These are phyloP conservation scores for Aureobasidium vineae DNA, from an alignment of 2,329 filamentous ascomycete genomes.

Conservation along the genomic window DNA sequence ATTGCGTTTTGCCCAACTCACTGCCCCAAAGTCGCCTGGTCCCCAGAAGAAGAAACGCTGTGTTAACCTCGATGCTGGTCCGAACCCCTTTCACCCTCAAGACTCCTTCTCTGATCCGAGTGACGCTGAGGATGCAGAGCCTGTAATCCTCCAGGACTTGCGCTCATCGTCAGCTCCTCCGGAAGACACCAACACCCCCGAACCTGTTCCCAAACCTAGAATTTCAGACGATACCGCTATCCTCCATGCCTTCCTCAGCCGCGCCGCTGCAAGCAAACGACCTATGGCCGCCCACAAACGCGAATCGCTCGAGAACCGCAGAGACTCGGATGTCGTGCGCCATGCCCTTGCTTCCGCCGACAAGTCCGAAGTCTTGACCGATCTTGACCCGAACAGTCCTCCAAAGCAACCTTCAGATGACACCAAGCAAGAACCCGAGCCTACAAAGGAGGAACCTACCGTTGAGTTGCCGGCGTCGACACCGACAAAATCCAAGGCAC, in stretches of 20 bases:
- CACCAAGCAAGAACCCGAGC: background rate
- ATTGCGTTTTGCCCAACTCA: background rate
- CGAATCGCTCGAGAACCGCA: slow-evolving; percentile 47
- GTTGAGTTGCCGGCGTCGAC: background rate
- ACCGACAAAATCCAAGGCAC: slow-evolving; percentile 3
- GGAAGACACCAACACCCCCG: slow-evolving; percentile 35
- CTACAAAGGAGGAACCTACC: background rate
- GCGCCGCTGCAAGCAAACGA: slow-evolving; percentile 49
- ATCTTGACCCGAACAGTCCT: slow-evolving; percentile 49
- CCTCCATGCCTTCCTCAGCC: slow-evolving; percentile 50
- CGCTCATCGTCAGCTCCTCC: slow-evolving; percentile 37
- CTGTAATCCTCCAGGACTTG: background rate
- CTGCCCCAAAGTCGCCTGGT: slow-evolving; percentile 1
- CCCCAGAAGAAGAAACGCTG: slow-evolving; percentile 21
- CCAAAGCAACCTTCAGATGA: slow-evolving; percentile 31
- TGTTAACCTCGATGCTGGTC: background rate
- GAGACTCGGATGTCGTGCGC: slow-evolving; percentile 49
- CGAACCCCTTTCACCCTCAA: background rate
- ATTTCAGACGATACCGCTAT: slow-evolving; percentile 51
- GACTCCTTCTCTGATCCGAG: slow-evolving; percentile 5
- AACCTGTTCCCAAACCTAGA: slow-evolving; percentile 33
- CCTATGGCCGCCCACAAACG: slow-evolving; percentile 40
- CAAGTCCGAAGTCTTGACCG: slow-evolving; percentile 42
- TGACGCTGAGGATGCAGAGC: slow-evolving; percentile 13
- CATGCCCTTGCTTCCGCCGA: slow-evolving; percentile 49